Evolutionary conservation across 1,284 basidiomycete species (phyloP), one percentile per base, ranked within the genome.

Genomic region (Apiotrichum siamense): DNA sequence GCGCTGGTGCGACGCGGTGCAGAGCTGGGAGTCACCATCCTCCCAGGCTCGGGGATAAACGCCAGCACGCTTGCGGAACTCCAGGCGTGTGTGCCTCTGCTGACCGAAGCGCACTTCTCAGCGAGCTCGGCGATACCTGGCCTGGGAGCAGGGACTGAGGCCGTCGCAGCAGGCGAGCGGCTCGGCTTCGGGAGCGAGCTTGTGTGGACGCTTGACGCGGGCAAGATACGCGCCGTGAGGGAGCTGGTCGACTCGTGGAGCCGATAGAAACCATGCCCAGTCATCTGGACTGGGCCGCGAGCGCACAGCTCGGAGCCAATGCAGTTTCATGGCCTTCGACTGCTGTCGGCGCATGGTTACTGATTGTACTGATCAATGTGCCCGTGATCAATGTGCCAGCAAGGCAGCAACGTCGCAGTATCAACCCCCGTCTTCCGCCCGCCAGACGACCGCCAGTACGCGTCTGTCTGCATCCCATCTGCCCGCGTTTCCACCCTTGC

Each of bases 31-130:
- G 63, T 80, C 20, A 75, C 68, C 5, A 79, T 90, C 49, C 31
- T 60, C 17, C 59, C 59, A 3, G 64, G 44, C 2, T 60, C 59
- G 23, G 64, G 64, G 0, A 54, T 66, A 42, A 61, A 58, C 43
- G 50, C 49, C 5, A 24, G 13, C 11, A 51, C 47, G 5, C 35
- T 66, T 1, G 31, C 49, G 12, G 24, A 33, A 21, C 47, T 89
- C 18, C 70, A 84, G 37, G 58, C 76, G 21, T 60, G 70, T 17
- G 74, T 87, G 24, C 63, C 81, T 11, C 78, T 81, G 0, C 66
- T 78, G 27, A 12, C 36, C 3, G 61, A 63, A 49, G 49, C 59
- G 5, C 64, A 66, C 43, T 47, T 64, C 15, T 50, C 59, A 4
- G 53, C 57, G 17, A 61, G 63, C 20, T 20, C 26, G 11, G 33